Conservation (phyloP, 1,284 basidiomycete genomes). For the Microbotryum lychnidis-dioicae region DNA sequence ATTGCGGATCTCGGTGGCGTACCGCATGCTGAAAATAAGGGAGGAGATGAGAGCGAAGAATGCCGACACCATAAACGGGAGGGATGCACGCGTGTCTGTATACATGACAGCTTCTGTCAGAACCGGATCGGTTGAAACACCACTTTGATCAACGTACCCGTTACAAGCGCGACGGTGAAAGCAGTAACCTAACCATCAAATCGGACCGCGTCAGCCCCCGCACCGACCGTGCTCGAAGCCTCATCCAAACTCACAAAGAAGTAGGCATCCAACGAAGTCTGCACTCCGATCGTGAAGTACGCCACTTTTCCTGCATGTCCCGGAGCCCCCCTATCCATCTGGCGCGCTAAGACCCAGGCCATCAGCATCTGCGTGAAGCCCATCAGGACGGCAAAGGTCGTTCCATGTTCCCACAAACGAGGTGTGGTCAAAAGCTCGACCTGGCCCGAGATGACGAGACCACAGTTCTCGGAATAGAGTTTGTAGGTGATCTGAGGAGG, state of each 20-base stretch:
- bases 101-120: neutral
- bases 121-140: neutral
- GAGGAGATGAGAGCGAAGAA: conserved; percentile 35
- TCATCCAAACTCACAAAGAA: conserved; percentile 23
- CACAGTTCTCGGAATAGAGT: conserved; percentile 38
- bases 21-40: conserved; percentile 36
- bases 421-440: conserved; percentile 27
- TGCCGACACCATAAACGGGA: conserved; percentile 30
- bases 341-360: conserved; percentile 35
- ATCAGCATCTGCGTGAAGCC: conserved; percentile 32
- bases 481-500: conserved; percentile 28
- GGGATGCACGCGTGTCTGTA: conserved; percentile 28
- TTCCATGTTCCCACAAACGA: conserved; percentile 33
- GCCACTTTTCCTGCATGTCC: conserved; percentile 30
- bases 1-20: conserved; percentile 32
- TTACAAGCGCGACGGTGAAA: conserved; percentile 31
- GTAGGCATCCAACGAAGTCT: conserved; percentile 37
- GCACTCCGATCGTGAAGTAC: conserved; percentile 33
- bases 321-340: conserved; percentile 35
- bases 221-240: neutral
- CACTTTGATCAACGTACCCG: conserved; percentile 9
- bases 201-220: neutral
- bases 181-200: conserved; percentile 16
- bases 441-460: conserved; percentile 32
- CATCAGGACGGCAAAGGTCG: conserved; percentile 34